Conservation (phyloP, 1,284 basidiomycete genomes). For the Melampsora americana region DNA sequence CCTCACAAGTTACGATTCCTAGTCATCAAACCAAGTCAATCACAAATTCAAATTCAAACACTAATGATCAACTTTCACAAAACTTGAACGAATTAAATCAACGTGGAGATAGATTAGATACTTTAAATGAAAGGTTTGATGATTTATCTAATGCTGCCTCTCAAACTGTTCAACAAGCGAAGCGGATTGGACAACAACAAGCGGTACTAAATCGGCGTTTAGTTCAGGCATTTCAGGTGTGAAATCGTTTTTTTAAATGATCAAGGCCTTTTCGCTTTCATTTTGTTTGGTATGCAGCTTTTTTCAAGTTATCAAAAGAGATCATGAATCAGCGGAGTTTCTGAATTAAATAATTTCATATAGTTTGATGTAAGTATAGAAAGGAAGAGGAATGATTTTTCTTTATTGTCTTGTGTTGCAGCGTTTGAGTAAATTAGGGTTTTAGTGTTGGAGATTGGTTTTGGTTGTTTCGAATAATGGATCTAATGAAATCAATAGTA, state of each 20-base stretch:
- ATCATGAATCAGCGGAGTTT: too few species aligned
- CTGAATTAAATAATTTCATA: too few species aligned
- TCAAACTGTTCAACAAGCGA: slow-evolving; percentile 32
- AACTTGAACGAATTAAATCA: slow-evolving; percentile 40
- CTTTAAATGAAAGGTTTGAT: slow-evolving; percentile 38
- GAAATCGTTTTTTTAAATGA: slow-evolving; percentile 40
- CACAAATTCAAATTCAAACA: slow-evolving; percentile 1
- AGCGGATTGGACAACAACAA: slow-evolving; percentile 35
- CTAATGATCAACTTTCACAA: slow-evolving; percentile 16
- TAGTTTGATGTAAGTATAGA: too few species aligned
- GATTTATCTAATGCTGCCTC: slow-evolving; percentile 17
- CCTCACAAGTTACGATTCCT: not conserved
- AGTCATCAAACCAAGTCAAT: not conserved
- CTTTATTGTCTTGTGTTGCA: too few species aligned
- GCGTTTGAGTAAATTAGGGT: too few species aligned
- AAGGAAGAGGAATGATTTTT: too few species aligned
- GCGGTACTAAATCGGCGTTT: slow-evolving; percentile 33
- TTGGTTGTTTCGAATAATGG: too few species aligned
- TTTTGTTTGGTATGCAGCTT: not conserved
- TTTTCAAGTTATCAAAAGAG: too few species aligned
- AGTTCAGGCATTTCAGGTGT: slow-evolving; percentile 20
- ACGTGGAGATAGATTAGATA: slow-evolving; percentile 28
- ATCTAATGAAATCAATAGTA: too few species aligned
- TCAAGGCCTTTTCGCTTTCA: not conserved
- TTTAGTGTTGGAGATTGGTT: too few species aligned